Base-by-base conservation (phyloP, 495 filamentous ascomycete species). In the Aspergillus sparsus region DNA sequence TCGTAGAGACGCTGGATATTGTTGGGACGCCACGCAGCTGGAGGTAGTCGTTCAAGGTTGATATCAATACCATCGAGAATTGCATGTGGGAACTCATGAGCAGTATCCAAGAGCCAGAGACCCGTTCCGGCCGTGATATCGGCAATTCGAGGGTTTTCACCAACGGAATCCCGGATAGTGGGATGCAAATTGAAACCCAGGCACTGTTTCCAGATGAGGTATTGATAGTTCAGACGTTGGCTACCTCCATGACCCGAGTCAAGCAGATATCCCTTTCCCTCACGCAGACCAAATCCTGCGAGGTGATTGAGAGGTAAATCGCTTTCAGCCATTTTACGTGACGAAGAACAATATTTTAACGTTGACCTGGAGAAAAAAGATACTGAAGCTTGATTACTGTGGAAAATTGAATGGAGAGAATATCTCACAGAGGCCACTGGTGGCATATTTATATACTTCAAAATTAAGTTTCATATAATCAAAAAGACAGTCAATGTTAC, bases 91-190 rank as follows among this genome's bases (percentile, higher is more conserved):
- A 49, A 34, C 7, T 18, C 10, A 5, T 27, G 55, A 27, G 66
- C 56, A 5, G 70, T 49, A 16, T 73, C 62, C 34, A 70, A 49
- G 15, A 68, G 59, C 71, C 71, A 76, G 27, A 69, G 45, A 7
- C 62, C 61, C 11, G 61, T 71, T 27, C 68, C 66, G 39, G 58
- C 47, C 21, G 63, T 61, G 3, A 71, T 39, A 45, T 68, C 66
- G 6, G 61, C 63, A 35, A 68, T 68, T n/a, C 2, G 5, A 3
- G 52, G 49, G 4, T 10, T 45, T 7, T 35, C 42, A 34, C n/a
- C 39, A 31, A 41, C 16, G n/a, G 63, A 21, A 11, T 49, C 36
- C 18, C 12, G 27, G 41, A 67, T 57, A 1, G 46, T 39, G 4
- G 68, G 66, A 39, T 71, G 66, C 10, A 66, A 15, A 51, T 60